Base-by-base conservation (phyloP, 108 stramenopile genomes). In the Pelagomonas calceolata region DNA sequence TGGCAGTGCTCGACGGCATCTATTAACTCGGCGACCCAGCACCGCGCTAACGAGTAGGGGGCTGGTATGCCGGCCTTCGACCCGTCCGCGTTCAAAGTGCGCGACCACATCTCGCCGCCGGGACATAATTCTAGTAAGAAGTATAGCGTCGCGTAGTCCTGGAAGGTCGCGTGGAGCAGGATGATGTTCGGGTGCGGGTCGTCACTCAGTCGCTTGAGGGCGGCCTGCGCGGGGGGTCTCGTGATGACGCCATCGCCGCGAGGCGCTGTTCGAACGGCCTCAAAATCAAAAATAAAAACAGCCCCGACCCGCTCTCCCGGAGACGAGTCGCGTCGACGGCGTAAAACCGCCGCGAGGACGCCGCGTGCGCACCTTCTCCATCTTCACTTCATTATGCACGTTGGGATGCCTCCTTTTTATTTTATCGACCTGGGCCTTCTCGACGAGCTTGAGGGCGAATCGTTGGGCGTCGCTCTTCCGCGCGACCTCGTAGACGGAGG, bases 391-490 rank as follows among this genome's bases (percentile, higher is more conserved):
- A 76, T 98, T 98, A 81, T 88, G 84, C 3, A 96, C 86, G 73
- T 88, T 88, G 68, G 96, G 95, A 76, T 99, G 98, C 69, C 96
- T 89, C 45, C 90, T 73, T 65, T 89, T 86, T 70, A 97, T 81
- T 16, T 91, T 85, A 44, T 89, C 84, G 14, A 89, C 93, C 51
- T 89, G 76, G 63, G 91, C 89, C 82, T 96, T 97, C 67, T 94
- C 92, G 46, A 99, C 87, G 45, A 89, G 85, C 81, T 99, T 99
- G 46, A 99, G 80, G 0, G 98, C 98, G 75, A 95, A 99, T 17
- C n/a, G 68, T 84, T 94, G 89, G 15, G 81, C 70, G 0, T 95
- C 94, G 16, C 70, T 67, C 72, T 88, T 89, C 79, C 95, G 94
- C 68, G 70, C 70, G 65, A 88, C 91, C 39, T 83, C 73, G 34